Percentiles rank a stretch among this genome's conserved stretches.
These are phyloP conservation scores for Camellia sinensis DNA, from an alignment of 148 eudicot genomes.

Conservation along the genomic window DNA sequence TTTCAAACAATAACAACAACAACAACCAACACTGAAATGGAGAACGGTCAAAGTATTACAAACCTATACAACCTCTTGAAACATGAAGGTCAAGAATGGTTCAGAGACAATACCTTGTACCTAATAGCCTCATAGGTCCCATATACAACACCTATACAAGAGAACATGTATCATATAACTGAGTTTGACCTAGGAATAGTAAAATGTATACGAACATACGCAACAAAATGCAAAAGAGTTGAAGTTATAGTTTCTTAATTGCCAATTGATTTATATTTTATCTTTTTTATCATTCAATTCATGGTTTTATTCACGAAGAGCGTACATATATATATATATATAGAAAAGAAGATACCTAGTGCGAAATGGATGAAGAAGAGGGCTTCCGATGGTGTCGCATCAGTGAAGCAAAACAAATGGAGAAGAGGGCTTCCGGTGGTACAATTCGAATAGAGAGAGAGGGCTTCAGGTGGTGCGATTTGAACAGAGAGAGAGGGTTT, in stretches of 20 bases:
- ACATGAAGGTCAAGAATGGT: not conserved
- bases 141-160: slow-evolving; percentile 74
- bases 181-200: not conserved
- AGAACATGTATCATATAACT: not conserved
- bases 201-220: not conserved
- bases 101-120: slow-evolving; percentile 47
- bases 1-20: not conserved
- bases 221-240: not conserved
- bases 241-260: not conserved
- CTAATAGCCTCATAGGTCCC: slow-evolving; percentile 90
- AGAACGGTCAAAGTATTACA: not conserved
- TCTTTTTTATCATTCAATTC: not conserved
- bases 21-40: not conserved
- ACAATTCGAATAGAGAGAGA: too few relatives aligned
- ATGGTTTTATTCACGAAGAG: not conserved
- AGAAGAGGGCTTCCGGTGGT: too few relatives aligned
- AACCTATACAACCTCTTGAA: not conserved
- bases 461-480: too few relatives aligned
- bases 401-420: too few relatives aligned
- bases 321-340: too few relatives aligned
- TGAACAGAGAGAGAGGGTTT: too few relatives aligned
- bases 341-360: too few relatives aligned
- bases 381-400: too few relatives aligned
- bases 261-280: not conserved
- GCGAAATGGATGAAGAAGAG: too few relatives aligned